Base-by-base conservation (phyloP, 1,284 basidiomycete species). In the Bondarzewia mesenterica region DNA sequence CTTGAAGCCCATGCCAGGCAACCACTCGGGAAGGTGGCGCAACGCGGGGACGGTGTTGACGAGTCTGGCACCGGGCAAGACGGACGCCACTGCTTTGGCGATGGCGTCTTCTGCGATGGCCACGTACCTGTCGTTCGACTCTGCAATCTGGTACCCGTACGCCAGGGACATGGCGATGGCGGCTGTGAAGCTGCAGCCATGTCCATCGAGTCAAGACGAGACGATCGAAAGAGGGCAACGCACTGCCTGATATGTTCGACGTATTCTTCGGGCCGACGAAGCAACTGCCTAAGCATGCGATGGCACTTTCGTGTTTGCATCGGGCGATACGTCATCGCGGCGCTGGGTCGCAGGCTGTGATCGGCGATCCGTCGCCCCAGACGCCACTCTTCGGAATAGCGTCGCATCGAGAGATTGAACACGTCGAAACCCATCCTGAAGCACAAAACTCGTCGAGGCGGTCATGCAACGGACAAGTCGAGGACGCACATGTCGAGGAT, bases 361-460 rank as follows among this genome's bases (percentile, higher is more conserved):
- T 66, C 57, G 3, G 56, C 50, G 4, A 67, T 52, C 45, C 59
- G 63, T 5, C 65, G 54, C 37, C 60, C 55, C 2, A 49, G 42
- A 23, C 55, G 58, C 57, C 59, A 62, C 40, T 55, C 54, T n/a
- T 56, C 48, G 23, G 54, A 54, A 38, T 58, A 58, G 7, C 20
- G 16, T 21, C 15, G 18, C 5, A 46, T 15, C 3, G 16, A n/a
- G n/a, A 23, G 22, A 32, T 21, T 46, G 29, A 16, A 37, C 7
- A 12, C 18, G 22, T 35, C 21, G 25, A 26, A 18, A 7, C 35
- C 44, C 32, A 45, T 45, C 12, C 44, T 45, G 4, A 15, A n/a
- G 16, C 18, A 8, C 7, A 16, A 10, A 21, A 12, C 8, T 47
- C 16, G 25, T 21, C 18, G 39, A 8, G n/a, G 14, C 25, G 27